Evolutionary conservation across 2,329 filamentous ascomycete species (phyloP), one percentile per base, ranked within the genome.

Genomic region (Parastagonospora avenae): DNA sequence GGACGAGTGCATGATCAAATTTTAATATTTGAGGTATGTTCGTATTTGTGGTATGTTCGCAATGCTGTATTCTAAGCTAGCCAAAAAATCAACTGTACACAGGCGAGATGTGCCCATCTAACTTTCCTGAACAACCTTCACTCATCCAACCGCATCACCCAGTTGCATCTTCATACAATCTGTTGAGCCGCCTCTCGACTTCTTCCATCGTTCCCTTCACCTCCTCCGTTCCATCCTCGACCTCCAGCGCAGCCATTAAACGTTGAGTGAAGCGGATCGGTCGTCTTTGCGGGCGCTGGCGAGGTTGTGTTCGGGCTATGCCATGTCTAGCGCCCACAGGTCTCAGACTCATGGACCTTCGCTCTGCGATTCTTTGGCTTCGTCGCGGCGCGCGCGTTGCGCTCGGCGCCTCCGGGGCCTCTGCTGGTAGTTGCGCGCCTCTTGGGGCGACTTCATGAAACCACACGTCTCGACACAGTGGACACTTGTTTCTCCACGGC

Each of bases 401-500:
- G 19, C 19, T 12, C 12, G 15, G 2, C 2, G 32, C 7, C 19
- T n/a, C 33, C 16, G 43, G 19, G 8, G 7, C 14, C 12, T 19
- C 16, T 12, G 11, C 16, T 8, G 15, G 24, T 11, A 4, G 6
- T n/a, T 41, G 29, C 14, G 11, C 38, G 10, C 36, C 32, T 4
- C 12, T 16, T 8, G 28, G 4, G 2, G n/a, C 7, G 3, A 24
- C 3, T 14, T 8, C 40, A 3, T 42, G 24, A 16, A 42, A 52
- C 48, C 48, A 55, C 2, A 44, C 14, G 19, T 51, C 48, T 11
- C 52, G 41, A 32, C 52, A 55, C 2, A 55, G n/a, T 2, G 52
- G 52, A 35, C 52, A 55, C 27, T 49, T 52, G 30, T 52, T 52
- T 12, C 44, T 47, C 52, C 52, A 55, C 3, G 14, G 10, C 3